Evolutionary conservation across 2,329 filamentous ascomycete species (phyloP).

Genomic region (Annulohypoxylon truncatum): DNA sequence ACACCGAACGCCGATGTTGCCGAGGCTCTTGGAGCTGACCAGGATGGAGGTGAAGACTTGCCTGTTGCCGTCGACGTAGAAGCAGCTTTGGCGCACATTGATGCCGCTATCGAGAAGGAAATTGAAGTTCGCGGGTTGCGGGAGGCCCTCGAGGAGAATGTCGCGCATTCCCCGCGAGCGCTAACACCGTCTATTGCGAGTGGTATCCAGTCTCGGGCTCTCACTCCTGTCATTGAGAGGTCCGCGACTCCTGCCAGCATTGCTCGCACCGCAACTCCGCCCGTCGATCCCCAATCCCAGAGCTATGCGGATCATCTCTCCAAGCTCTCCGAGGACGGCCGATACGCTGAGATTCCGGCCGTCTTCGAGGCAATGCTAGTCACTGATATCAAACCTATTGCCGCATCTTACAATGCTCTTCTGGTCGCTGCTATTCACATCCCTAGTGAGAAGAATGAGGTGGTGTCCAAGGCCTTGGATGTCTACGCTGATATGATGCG

Average conservation of each 20-base stretch:
- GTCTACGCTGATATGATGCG: slow-evolving; percentile 97
- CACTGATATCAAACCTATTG: slow-evolving; percentile 82
- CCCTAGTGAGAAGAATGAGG: slow-evolving; percentile 80
- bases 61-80: slow-evolving; percentile 61
- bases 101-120: slow-evolving; percentile 85
- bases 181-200: slow-evolving; percentile 54
- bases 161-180: slow-evolving; percentile 52
- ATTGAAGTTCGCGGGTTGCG: slow-evolving; percentile 55
- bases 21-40: slow-evolving; percentile 46
- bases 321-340: slow-evolving; percentile 75
- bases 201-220: slow-evolving; percentile 54
- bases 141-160: slow-evolving; percentile 46
- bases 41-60: slow-evolving; percentile 49
- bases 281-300: slow-evolving; percentile 71
- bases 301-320: slow-evolving; percentile 83
- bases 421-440: slow-evolving; percentile 86
- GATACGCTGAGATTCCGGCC: slow-evolving; percentile 88
- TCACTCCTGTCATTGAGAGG: slow-evolving; percentile 57
- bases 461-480: slow-evolving; percentile 90
- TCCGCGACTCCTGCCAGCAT: slow-evolving; percentile 59
- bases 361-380: slow-evolving; percentile 92
- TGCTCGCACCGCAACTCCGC: slow-evolving; percentile 69
- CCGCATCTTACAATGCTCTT: slow-evolving; percentile 91
- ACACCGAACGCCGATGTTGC: slow-evolving; percentile 60
- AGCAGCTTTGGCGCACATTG: slow-evolving; percentile 80